Base-by-base conservation (phyloP, 2,329 filamentous ascomycete species). In the Didymella pinodella region DNA sequence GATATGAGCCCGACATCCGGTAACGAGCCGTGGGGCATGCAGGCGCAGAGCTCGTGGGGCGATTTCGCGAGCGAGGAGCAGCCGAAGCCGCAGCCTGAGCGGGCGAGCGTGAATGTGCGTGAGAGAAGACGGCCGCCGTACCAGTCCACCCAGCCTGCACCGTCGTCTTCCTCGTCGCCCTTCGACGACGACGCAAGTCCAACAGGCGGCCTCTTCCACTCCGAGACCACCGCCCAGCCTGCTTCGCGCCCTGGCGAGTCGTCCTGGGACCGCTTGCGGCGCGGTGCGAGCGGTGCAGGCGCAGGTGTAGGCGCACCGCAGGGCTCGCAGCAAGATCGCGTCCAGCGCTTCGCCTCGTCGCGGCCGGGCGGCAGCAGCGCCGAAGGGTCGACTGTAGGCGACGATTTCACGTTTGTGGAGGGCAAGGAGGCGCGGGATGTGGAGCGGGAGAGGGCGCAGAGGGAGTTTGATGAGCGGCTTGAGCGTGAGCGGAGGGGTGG, bases 401-500 rank as follows among this genome's bases (percentile, higher is more conserved):
- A 83, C 53, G 76, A 75, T 34, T 84, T 81, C 52, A 74, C 75
- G 12, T 83, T 83, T 65, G 78, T 76, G 0, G 70, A 71, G 1
- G 72, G 71, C 1, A 78, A 80, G 6, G 78, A 81, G 54, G 80
- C 83, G 36, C 74, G 76, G 25, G 75, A 78, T 45, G 65, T 74
- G 28, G 81, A 80, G 12, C 80, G 77, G 58, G 65, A 74, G 40
- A 77, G 82, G 59, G 81, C 81, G 26, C 82, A 84, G 68, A 78
- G 73, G 52, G 80, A 83, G 26, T 84, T 84, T 62, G 81, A 84
- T 64, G 77, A 77, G 18, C 71, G 79, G 43, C 61, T 84, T 5
- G 83, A 84, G 62, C 75, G 75, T 56, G 83, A 85, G 63, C 70
- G 83, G 50, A 75, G 77, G 52, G 82, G 81, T 0, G 77, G 75